Conservation (phyloP, 371 early-diverging fungal species). For the Apophysomyces trapeziformis region DNA sequence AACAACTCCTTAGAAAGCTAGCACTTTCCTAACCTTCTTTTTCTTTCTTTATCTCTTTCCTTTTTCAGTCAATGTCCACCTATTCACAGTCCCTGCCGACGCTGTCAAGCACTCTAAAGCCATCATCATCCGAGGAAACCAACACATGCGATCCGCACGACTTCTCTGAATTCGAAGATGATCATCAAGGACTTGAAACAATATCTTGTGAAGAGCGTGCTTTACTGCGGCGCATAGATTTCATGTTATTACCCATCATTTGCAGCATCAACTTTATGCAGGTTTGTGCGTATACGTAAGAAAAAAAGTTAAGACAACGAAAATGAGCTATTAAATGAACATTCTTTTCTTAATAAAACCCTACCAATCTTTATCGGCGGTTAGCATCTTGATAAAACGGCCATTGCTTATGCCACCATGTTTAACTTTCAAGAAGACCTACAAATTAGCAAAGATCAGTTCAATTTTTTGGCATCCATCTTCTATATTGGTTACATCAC, state of each 20-base stretch:
- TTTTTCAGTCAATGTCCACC: not conserved
- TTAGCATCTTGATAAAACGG: conserved; percentile 44
- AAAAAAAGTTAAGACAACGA: too few species aligned
- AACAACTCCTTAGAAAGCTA: too few species aligned
- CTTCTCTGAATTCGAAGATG: conserved; percentile 10
- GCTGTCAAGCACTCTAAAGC: not conserved
- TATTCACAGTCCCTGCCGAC: not conserved
- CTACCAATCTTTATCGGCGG: not conserved
- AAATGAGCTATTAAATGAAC: too few species aligned
- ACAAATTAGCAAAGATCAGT: conserved; percentile 20
- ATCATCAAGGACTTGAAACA: conserved; percentile 13
- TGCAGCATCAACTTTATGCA: conserved; percentile 46
- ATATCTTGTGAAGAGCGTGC: conserved; percentile 37
- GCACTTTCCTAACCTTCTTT: too few species aligned
- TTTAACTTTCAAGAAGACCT: conserved; percentile 36
- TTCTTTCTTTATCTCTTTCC: not conserved
- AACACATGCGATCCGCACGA: conserved; percentile 1
- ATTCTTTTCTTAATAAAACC: too few species aligned
- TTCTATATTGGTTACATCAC: conserved; percentile 44
- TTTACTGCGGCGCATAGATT: conserved; percentile 42
- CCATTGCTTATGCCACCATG: conserved; percentile 33
- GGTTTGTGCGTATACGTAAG: conserved; percentile 15
- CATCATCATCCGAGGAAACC: not conserved
- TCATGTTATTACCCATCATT: conserved; percentile 37
- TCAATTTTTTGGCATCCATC: conserved; percentile 36